A percentile compares a stretch with the other conserved stretches of the same genome.
phyloP scores from a whole-genome alignment of 116 monocot species.

The Iris pallida region DNA sequence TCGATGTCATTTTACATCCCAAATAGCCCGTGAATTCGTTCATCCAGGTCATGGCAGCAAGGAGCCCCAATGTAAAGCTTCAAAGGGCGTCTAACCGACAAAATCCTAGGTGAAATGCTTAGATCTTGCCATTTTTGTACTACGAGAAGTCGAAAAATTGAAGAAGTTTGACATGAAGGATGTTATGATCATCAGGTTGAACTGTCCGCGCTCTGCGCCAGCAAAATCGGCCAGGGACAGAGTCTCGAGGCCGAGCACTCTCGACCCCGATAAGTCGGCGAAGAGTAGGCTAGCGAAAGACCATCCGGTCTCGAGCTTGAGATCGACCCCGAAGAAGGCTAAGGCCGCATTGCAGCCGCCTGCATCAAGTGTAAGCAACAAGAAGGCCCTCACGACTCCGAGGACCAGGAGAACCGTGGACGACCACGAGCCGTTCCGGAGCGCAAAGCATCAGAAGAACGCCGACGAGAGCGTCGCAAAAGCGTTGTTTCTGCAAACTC shows the following conservation, averaged over 20 bases:
- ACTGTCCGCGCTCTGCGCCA: slow-evolving; percentile 7
- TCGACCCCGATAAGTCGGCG: slow-evolving; percentile 35
- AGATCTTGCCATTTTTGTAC: neutral
- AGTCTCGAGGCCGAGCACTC: slow-evolving; percentile 24
- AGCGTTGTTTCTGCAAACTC: slow-evolving; percentile 20
- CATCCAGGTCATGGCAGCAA: slow-evolving; percentile 71
- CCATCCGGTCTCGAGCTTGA: slow-evolving; percentile 57
- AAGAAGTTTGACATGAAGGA: slow-evolving; percentile 19
- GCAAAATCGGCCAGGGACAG: slow-evolving; percentile 43
- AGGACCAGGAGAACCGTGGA: slow-evolving; percentile 13
- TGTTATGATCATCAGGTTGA: slow-evolving; percentile 4
- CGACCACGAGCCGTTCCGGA: slow-evolving; percentile 19
- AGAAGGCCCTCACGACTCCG: slow-evolving; percentile 36
- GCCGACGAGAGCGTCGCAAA: slow-evolving; percentile 24
- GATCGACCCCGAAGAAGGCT: slow-evolving; percentile 28
- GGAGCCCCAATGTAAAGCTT: slow-evolving; percentile 72
- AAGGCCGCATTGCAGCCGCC: slow-evolving; percentile 13
- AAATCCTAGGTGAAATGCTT: slow-evolving; percentile 27
- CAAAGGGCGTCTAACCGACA: slow-evolving; percentile 34
- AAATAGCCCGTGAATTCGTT: neutral
- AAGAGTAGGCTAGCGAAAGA: slow-evolving; percentile 26
- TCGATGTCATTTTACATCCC: neutral
- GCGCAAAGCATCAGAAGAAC: slow-evolving; percentile 23
- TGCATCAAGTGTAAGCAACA: neutral
- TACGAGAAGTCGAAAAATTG: neutral